Conservation (phyloP, 2,329 filamentous ascomycete species). For the Coniochaeta pulveracea region DNA sequence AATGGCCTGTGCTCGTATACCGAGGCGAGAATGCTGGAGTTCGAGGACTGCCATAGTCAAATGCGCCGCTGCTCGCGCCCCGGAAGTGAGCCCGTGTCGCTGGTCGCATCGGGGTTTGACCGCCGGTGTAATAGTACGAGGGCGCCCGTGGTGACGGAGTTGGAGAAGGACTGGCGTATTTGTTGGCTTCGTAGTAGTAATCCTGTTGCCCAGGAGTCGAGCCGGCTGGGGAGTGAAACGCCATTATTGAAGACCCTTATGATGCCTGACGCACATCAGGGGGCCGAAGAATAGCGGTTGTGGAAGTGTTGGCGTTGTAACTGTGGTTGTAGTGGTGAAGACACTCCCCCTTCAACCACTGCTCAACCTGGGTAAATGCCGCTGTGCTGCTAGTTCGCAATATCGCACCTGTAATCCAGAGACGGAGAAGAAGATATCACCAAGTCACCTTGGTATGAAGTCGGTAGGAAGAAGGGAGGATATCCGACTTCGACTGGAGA, state of each 20-base stretch:
- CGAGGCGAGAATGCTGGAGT: slow-evolving; percentile 44
- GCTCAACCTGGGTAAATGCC: slow-evolving; percentile 5
- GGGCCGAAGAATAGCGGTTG: too few species aligned
- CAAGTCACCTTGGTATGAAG: slow-evolving; percentile 51
- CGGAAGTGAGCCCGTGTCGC: slow-evolving; percentile 41
- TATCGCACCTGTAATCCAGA: slow-evolving; percentile 36
- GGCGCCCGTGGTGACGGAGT: slow-evolving; percentile 44
- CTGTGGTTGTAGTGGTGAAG: slow-evolving; percentile 4
- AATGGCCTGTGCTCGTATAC: slow-evolving; percentile 51
- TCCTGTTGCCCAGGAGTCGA: slow-evolving; percentile 34
- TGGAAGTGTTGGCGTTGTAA: slow-evolving; percentile 6
- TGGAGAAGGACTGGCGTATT: slow-evolving; percentile 41
- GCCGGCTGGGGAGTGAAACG: slow-evolving; percentile 31
- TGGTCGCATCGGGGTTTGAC: slow-evolving; percentile 36
- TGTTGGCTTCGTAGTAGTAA: slow-evolving; percentile 38
- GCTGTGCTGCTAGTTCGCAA: too few species aligned
- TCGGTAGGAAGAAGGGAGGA: slow-evolving; percentile 46
- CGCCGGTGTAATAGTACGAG: slow-evolving; percentile 26
- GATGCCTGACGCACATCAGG: slow-evolving; percentile 20
- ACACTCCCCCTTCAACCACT: slow-evolving; percentile 9
- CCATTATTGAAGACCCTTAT: slow-evolving; percentile 26
- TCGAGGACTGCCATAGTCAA: slow-evolving; percentile 21
- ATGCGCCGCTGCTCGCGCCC: slow-evolving; percentile 28
- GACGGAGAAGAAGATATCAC: slow-evolving; percentile 30
- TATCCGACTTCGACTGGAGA: slow-evolving; percentile 40